These are phyloP conservation scores for Porodaedalea pini DNA, from an alignment of 1,284 basidiomycete species.

Conservation along the genomic window DNA sequence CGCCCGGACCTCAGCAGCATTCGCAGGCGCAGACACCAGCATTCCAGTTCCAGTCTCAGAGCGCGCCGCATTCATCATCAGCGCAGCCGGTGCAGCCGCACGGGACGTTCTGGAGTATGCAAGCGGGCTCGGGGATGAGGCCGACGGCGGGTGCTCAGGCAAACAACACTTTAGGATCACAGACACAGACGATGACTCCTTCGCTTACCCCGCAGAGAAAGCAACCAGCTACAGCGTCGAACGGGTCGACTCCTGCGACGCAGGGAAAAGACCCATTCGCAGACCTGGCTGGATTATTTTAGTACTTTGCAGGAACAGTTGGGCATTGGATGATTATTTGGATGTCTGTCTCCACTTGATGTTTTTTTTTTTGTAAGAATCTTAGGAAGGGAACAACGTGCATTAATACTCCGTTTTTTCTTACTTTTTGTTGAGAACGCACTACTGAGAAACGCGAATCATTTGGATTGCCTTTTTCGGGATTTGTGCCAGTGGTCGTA, in stretches of 20 bases:
- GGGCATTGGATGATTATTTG: too few relatives aligned
- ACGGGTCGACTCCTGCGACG: slow-evolving; percentile 24
- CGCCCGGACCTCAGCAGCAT: slow-evolving; percentile 33
- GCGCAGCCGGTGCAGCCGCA: slow-evolving; percentile 13
- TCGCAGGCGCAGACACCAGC: background rate
- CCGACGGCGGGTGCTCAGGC: background rate
- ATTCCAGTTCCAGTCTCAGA: background rate
- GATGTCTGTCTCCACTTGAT: too few relatives aligned
- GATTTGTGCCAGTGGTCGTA: too few relatives aligned
- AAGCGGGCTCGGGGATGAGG: background rate
- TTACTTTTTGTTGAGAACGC: too few relatives aligned
- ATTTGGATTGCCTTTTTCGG: too few relatives aligned
- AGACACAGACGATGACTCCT: background rate
- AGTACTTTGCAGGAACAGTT: slow-evolving; percentile 10
- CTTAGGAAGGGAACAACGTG: too few relatives aligned
- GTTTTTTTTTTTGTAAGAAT: too few relatives aligned
- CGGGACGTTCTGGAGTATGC: slow-evolving; percentile 17
- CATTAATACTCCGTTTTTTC: too few relatives aligned
- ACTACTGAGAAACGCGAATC: too few relatives aligned
- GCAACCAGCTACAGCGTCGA: slow-evolving; percentile 17
- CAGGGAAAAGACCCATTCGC: slow-evolving; percentile 77
- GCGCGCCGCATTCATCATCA: background rate
- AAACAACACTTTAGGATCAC: background rate
- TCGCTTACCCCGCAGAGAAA: slow-evolving; percentile 20
- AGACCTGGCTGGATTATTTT: slow-evolving; percentile 74